Evolutionary conservation across 495 filamentous ascomycete species (phyloP).

Genomic region (Saxophila tyrrhenica): DNA sequence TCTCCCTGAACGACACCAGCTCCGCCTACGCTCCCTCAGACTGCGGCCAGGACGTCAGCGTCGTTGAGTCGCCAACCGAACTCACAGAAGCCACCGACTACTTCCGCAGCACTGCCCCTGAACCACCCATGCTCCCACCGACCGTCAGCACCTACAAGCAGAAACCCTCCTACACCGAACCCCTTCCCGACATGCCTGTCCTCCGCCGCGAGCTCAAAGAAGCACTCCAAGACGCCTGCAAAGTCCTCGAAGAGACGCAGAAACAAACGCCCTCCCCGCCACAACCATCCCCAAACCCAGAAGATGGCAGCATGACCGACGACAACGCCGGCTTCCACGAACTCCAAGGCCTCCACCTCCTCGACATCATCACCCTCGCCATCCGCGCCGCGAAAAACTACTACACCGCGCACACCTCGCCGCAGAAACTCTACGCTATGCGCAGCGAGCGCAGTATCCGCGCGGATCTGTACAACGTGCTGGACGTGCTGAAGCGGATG

Average conservation of each 20-base stretch:
- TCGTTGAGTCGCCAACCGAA: constrained; percentile 48
- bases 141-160: constrained; percentile 94
- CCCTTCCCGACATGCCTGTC: constrained; percentile 68
- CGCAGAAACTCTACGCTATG: constrained; percentile 71
- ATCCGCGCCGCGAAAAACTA: constrained; percentile 92
- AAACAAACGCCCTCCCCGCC: neutral
- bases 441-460: constrained; percentile 73
- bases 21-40: constrained; percentile 14
- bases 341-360: constrained; percentile 78
- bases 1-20: constrained; percentile 12
- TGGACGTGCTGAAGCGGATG: constrained; percentile 85
- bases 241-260: constrained; percentile 44
- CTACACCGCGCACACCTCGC: constrained; percentile 76
- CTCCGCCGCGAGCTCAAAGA: constrained; percentile 62
- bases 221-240: constrained; percentile 52
- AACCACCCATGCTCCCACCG: constrained; percentile 73
- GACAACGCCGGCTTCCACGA: constrained; percentile 61
- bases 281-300: constrained; percentile 25
- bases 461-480: constrained; percentile 66
- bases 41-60: constrained; percentile 23
- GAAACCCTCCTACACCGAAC: constrained; percentile 73
- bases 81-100: constrained; percentile 38
- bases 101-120: constrained; percentile 42
- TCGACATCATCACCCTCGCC: constrained; percentile 85
- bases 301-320: constrained; percentile 21